Evolutionary conservation across 345 rosid genomes (phyloP).

Genomic region (Eucalyptus marginata): DNA sequence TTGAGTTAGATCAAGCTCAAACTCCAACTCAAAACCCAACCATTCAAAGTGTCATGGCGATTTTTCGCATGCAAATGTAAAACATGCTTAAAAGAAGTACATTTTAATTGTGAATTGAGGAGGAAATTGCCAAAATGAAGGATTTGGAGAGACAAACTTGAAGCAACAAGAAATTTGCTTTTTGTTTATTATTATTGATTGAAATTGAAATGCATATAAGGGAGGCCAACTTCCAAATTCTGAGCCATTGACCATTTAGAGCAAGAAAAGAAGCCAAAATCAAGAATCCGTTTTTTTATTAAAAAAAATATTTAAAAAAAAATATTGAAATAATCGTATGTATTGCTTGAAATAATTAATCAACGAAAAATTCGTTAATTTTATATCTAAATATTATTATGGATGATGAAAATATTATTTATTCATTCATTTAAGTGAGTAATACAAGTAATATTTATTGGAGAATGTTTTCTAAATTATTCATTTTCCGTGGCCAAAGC

Average conservation of each 20-base stretch:
- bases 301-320: too few species aligned
- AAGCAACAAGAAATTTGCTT: background rate
- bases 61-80: background rate
- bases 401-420: too few species aligned
- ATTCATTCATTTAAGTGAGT: accelerated
- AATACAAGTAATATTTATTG: background rate
- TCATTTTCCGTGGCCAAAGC: accelerated
- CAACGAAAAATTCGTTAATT: too few species aligned
- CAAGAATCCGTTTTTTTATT: accelerated
- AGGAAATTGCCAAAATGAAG: background rate
- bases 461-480: too few species aligned
- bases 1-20: background rate
- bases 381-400: too few species aligned
- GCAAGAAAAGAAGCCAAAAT: background rate
- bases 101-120: background rate
- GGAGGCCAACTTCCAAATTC: background rate
- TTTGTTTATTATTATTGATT: background rate
- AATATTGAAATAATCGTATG: too few species aligned
- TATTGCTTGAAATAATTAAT: too few species aligned
- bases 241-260: background rate
- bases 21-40: background rate
- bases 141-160: background rate
- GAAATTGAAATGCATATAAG: background rate
- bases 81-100: background rate
- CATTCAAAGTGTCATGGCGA: accelerated